Conservation (phyloP, 106 monocot genomes). For the Acanthochlamys bracteata region DNA sequence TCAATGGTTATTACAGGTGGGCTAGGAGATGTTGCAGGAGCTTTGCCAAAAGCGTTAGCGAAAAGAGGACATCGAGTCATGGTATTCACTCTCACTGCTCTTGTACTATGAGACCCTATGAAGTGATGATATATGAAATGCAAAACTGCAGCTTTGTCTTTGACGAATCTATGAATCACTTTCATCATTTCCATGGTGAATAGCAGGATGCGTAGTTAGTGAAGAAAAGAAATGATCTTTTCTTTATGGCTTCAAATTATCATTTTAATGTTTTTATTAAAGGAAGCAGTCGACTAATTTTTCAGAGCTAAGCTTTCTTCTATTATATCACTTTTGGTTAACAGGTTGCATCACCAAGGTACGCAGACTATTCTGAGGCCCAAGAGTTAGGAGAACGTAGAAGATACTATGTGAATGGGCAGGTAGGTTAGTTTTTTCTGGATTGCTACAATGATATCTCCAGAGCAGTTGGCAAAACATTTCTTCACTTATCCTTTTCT, state of each 20-base stretch:
- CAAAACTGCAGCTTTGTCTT: too few species aligned
- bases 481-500: background rate
- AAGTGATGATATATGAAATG: too few species aligned
- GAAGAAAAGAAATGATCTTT: too few species aligned
- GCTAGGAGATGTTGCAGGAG: conserved; percentile 91
- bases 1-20: conserved; percentile 63
- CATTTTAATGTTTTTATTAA: too few species aligned
- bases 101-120: too few species aligned
- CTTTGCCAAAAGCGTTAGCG: conserved; percentile 88
- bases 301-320: too few species aligned
- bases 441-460: background rate
- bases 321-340: background rate
- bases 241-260: too few species aligned
- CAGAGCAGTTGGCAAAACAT: background rate
- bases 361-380: conserved; percentile 64
- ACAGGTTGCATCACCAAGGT: conserved; percentile 77
- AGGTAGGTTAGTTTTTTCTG: conserved; percentile 29
- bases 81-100: conserved; percentile 24
- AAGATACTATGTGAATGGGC: conserved; percentile 63
- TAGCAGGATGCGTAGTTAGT: too few species aligned
- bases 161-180: too few species aligned
- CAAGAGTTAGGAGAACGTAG: conserved; percentile 39
- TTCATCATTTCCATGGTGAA: too few species aligned
- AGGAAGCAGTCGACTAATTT: too few species aligned
- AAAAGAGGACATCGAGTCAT: conserved; percentile 75